These are phyloP conservation scores for Tetradesmus lagerheimii DNA, from an alignment of 139 green algal species.

Conservation along the genomic window DNA sequence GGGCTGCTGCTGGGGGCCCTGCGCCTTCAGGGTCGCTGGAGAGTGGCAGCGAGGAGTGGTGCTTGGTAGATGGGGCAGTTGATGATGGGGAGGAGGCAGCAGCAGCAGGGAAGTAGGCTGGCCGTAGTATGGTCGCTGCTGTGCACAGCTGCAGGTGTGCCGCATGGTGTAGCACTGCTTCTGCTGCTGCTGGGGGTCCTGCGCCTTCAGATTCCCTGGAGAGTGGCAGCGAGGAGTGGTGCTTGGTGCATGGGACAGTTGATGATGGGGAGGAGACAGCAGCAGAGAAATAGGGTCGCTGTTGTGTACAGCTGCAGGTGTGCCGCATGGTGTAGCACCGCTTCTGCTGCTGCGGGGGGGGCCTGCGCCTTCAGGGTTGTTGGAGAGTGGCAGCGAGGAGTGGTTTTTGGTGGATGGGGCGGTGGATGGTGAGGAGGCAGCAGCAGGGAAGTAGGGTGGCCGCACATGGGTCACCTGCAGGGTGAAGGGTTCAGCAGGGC, in stretches of 20 bases:
- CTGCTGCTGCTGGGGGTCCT: neutral
- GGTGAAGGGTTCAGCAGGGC: no score
- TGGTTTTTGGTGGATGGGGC: neutral
- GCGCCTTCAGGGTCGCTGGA: neutral
- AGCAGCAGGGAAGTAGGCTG: neutral
- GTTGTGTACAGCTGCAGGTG: neutral
- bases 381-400: slow-evolving; percentile 34
- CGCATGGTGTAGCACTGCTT: neutral
- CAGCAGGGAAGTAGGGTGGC: neutral
- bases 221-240: slow-evolving; percentile 27
- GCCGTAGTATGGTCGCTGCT: neutral
- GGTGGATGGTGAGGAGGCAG: neutral
- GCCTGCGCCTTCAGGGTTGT: neutral
- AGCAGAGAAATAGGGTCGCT: neutral
- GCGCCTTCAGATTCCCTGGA: neutral
- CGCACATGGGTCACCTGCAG: no score
- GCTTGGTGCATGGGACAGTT: no score
- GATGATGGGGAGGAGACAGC: neutral
- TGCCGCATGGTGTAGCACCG: neutral
- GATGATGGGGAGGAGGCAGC: neutral
- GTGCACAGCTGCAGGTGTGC: no score
- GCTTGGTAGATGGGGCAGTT: no score
- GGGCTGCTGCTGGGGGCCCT: neutral
- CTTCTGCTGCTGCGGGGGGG: no score
- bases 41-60: slow-evolving; percentile 27